Percentiles rank a stretch among this genome's conserved stretches.
These are phyloP conservation scores for Bipolaris victoriae DNA, from an alignment of 2,329 filamentous ascomycete genomes.

Conservation along the genomic window DNA sequence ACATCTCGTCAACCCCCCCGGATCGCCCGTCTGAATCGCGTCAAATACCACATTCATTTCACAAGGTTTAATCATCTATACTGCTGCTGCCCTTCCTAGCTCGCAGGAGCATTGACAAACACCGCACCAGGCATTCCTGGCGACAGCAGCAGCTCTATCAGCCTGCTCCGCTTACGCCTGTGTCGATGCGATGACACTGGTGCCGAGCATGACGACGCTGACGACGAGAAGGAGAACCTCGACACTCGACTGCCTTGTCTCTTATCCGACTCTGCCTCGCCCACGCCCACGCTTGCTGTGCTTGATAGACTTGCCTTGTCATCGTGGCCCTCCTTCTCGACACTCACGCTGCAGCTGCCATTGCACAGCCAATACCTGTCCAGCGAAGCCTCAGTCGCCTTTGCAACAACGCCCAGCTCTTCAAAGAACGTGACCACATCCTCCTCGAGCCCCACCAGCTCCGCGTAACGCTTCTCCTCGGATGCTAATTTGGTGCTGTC, in stretches of 20 bases:
- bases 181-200: constrained; percentile 14
- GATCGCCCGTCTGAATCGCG: background rate
- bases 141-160: constrained; percentile 28
- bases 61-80: constrained; percentile 21
- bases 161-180: constrained; percentile 32
- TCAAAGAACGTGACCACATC: constrained; percentile 52
- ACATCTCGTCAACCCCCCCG: background rate
- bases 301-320: constrained; percentile 1
- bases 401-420: constrained; percentile 45
- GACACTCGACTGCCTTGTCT: constrained; percentile 17
- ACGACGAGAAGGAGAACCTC: constrained; percentile 31
- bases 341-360: background rate
- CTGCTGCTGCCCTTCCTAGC: constrained; percentile 5
- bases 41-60: constrained; percentile 9
- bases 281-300: background rate
- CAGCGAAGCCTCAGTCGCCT: constrained; percentile 35
- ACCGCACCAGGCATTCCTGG: constrained; percentile 27
- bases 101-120: constrained; percentile 21
- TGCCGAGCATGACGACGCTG: constrained; percentile 30
- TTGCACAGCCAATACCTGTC: constrained; percentile 43
- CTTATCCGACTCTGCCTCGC: background rate
- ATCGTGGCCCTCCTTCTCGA: background rate
- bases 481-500: constrained; percentile 20
- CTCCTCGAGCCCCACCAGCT: constrained; percentile 33
- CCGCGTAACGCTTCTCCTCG: constrained; percentile 28